phyloP scores from a whole-genome alignment of 176 grass and related monocot species.

The Aegilops speltoides region DNA sequence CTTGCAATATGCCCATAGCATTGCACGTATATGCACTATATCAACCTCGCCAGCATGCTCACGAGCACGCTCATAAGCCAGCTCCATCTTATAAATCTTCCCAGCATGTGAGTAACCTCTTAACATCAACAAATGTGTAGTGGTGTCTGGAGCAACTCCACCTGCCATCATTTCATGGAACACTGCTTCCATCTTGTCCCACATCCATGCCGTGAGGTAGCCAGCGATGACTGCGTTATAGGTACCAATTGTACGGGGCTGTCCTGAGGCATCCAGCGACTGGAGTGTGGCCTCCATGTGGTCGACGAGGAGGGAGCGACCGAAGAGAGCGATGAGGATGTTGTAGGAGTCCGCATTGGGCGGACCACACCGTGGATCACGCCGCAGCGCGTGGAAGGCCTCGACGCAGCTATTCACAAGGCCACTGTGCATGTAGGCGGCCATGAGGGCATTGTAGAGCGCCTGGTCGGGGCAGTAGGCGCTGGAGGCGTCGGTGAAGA shows the following conservation, averaged over 20 bases:
- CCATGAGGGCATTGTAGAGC: constrained; percentile 89
- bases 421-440: constrained; percentile 75
- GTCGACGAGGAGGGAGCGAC: constrained; percentile 72
- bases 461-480: constrained; percentile 40
- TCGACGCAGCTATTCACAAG: constrained; percentile 45
- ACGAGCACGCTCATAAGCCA: constrained; percentile 49
- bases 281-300: constrained; percentile 66
- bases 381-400: constrained; percentile 46
- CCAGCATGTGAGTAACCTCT: constrained; percentile 71
- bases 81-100: constrained; percentile 79
- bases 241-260: constrained; percentile 52
- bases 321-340: constrained; percentile 75
- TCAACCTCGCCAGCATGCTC: constrained; percentile 38
- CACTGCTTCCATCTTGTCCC: constrained; percentile 73
- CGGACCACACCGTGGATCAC: constrained; percentile 50
- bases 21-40: constrained; percentile 51
- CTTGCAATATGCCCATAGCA: constrained; percentile 89
- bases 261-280: constrained; percentile 53
- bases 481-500: constrained; percentile 57
- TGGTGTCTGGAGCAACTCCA: constrained; percentile 53
- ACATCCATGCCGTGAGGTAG: constrained; percentile 79
- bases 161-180: constrained; percentile 56
- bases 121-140: constrained; percentile 76
- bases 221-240: constrained; percentile 76
- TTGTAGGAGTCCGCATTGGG: constrained; percentile 78